Conservation (phyloP, 345 rosid species). For the Diplotaxis tenuifolia region DNA sequence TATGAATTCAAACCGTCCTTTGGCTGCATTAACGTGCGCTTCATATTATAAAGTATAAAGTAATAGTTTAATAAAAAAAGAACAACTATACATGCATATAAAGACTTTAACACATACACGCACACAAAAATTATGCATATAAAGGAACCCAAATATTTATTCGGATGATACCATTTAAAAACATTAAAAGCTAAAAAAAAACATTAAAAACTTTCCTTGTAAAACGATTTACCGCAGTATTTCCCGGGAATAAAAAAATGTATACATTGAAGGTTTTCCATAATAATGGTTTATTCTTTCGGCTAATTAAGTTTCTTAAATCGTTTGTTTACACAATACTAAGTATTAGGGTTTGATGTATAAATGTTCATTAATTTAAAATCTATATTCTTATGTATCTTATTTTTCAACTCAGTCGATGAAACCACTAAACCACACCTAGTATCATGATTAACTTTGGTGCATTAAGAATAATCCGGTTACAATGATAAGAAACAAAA, state of each 20-base stretch:
- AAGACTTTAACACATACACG: background rate
- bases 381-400: background rate
- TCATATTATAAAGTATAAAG: conserved; percentile 36
- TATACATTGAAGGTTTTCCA: background rate
- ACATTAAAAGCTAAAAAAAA: no score
- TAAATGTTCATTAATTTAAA: background rate
- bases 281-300: background rate
- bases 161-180: background rate
- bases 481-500: background rate
- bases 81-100: background rate
- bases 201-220: background rate
- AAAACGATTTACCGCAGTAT: background rate
- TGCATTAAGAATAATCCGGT: background rate
- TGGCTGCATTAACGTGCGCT: conserved; percentile 43
- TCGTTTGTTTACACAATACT: background rate
- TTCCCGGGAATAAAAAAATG: background rate
- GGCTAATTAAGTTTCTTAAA: conserved; percentile 15
- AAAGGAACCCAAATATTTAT: conserved; percentile 17
- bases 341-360: background rate
- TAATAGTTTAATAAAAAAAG: background rate
- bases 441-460: background rate
- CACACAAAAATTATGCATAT: background rate
- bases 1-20: conserved; percentile 40
- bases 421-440: background rate
- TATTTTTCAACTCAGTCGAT: background rate